Conservation (phyloP, 768 basidiomycete species). For the Serendipita sp. region DNA sequence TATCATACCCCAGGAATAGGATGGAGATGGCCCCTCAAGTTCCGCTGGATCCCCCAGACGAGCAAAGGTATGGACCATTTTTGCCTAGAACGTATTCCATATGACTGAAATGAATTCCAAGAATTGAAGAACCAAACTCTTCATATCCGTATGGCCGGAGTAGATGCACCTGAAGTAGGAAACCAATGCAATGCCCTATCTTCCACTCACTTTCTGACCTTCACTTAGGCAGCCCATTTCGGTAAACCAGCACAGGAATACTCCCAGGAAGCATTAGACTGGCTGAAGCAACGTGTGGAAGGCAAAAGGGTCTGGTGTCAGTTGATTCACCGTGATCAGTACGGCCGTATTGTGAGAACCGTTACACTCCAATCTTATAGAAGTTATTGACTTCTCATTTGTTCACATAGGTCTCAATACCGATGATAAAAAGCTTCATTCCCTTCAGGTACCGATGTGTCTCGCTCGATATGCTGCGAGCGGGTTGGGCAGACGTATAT, state of each 20-base stretch:
- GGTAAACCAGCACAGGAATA: constrained; percentile 66
- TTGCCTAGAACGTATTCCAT: neutral
- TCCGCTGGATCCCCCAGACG: constrained; percentile 43
- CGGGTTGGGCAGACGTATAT: constrained; percentile 64
- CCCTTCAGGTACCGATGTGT: constrained; percentile 29
- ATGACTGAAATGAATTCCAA: constrained; percentile 16
- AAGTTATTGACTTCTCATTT: neutral
- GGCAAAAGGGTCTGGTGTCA: constrained; percentile 55
- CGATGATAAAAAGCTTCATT: constrained; percentile 39
- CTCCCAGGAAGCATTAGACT: constrained; percentile 53
- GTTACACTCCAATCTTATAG: neutral
- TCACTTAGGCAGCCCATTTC: constrained; percentile 55
- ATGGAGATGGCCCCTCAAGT: constrained; percentile 56
- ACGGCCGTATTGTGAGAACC: constrained; percentile 53
- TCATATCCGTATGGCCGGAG: constrained; percentile 74
- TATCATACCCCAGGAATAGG: constrained; percentile 28
- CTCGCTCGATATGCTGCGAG: constrained; percentile 58
- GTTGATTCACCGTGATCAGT: constrained; percentile 63
- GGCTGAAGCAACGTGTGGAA: constrained; percentile 43
- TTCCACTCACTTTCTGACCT: neutral
- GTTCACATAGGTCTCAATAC: constrained; percentile 44
- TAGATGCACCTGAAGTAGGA: constrained; percentile 80
- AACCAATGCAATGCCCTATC: neutral
- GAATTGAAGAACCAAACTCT: constrained; percentile 69
- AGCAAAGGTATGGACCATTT: constrained; percentile 31